Evolutionary conservation across 78 protist genomes (phyloP).

Genomic region (Anaeramoeba flamelloides): DNA sequence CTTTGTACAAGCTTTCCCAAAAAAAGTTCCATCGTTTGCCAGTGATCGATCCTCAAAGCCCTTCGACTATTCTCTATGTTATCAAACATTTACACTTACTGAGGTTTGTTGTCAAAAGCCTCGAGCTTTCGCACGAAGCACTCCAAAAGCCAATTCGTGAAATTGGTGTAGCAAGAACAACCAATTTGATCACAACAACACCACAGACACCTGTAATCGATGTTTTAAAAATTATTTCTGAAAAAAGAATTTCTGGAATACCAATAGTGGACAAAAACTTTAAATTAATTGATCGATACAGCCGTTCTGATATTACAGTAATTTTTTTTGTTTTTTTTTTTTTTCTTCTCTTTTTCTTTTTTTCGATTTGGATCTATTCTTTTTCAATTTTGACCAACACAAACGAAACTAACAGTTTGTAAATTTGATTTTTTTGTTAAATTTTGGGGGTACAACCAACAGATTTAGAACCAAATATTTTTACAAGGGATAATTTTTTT

Average conservation of each 20-base stretch:
- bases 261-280: constrained; percentile 17
- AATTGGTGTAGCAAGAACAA: not conserved
- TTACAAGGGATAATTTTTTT: too few species aligned
- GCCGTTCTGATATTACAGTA: too few species aligned
- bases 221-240: not conserved
- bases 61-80: constrained; percentile 16
- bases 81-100: constrained; percentile 36
- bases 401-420: too few species aligned
- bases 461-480: too few species aligned
- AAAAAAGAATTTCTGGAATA: constrained; percentile 22
- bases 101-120: constrained; percentile 1
- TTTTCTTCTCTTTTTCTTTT: too few species aligned
- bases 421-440: too few species aligned
- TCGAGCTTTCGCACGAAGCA: not conserved
- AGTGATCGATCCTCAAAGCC: constrained; percentile 24
- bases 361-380: too few species aligned
- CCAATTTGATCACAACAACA: not conserved
- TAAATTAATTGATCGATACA: too few species aligned
- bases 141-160: not conserved
- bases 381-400: too few species aligned
- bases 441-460: too few species aligned
- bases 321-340: too few species aligned
- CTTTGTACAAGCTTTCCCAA: constrained; percentile 3
- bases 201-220: not conserved
- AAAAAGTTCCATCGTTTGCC: constrained; percentile 34